These are phyloP conservation scores for Fusarium nygamai DNA, from an alignment of 2,329 filamentous ascomycete genomes.

Conservation along the genomic window DNA sequence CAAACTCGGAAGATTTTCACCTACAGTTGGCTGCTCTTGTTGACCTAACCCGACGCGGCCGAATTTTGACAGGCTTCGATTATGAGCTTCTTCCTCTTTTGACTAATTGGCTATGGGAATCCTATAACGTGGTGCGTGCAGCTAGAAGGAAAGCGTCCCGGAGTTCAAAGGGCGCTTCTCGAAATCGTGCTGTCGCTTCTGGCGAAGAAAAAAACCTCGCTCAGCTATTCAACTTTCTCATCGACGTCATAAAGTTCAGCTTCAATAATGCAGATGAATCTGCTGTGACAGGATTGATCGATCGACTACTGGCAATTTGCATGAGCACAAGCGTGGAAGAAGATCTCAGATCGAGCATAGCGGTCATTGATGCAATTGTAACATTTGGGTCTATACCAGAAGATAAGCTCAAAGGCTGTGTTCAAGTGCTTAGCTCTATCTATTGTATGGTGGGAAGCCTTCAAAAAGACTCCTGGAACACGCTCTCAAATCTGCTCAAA, in stretches of 20 bases:
- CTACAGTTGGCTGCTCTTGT: conserved; percentile 71
- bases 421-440: conserved; percentile 77
- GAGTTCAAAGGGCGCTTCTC: conserved; percentile 51
- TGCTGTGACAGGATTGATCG: conserved; percentile 69
- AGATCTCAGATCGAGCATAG: conserved; percentile 74
- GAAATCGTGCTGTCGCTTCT: conserved; percentile 49
- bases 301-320: conserved; percentile 72
- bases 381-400: conserved; percentile 76
- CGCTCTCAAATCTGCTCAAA: conserved; percentile 74
- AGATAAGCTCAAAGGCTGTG: conserved; percentile 69
- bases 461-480: conserved; percentile 74
- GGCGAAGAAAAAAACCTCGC: conserved; percentile 71
- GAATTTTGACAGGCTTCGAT: conserved; percentile 72
- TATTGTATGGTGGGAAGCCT: conserved; percentile 71
- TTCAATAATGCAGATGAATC: conserved; percentile 73
- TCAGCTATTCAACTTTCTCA: conserved; percentile 71
- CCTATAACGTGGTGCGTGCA: conserved; percentile 62
- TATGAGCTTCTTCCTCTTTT: conserved; percentile 72
- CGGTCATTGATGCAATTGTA: conserved; percentile 74
- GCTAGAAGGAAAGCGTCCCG: conserved; percentile 59
- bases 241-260: conserved; percentile 79
- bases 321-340: conserved; percentile 71
- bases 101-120: conserved; percentile 67
- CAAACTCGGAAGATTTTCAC: conserved; percentile 71
- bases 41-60: conserved; percentile 69